Evolutionary conservation across 2,329 filamentous ascomycete species (phyloP).

Genomic region (Fusarium newnesense): DNA sequence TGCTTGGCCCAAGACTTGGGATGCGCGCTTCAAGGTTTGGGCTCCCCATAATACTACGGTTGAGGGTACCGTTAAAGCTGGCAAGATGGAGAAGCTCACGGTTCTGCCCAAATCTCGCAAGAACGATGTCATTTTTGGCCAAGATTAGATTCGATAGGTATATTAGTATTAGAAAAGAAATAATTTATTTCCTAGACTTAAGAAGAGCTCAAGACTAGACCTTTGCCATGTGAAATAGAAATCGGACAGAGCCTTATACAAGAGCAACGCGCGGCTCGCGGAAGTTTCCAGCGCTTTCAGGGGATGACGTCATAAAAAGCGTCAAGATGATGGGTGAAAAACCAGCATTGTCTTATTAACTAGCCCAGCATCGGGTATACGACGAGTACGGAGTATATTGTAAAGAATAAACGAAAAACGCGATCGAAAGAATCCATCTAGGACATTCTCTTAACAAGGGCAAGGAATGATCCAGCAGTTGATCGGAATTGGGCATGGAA

Average conservation of each 20-base stretch:
- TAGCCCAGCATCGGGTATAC: not conserved
- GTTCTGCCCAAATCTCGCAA: not conserved
- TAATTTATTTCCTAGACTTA: not conserved
- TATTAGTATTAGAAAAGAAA: accelerated
- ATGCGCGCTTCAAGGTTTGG: slow-evolving; percentile 1
- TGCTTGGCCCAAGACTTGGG: slow-evolving; percentile 6
- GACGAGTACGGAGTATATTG: not conserved
- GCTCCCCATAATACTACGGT: not conserved
- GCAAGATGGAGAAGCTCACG: not conserved
- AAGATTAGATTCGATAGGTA: not conserved
- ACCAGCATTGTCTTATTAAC: not conserved
- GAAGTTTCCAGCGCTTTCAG: not conserved
- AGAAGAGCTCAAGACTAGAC: too few relatives aligned
- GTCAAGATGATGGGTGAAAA: not conserved
- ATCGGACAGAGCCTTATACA: accelerated
- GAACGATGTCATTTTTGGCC: not conserved
- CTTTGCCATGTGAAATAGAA: accelerated
- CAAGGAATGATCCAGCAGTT: slow-evolving; percentile 33
- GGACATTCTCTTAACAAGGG: not conserved
- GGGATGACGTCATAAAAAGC: not conserved
- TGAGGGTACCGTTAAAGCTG: not conserved
- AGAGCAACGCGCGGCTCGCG: not conserved
- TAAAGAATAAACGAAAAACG: too few relatives aligned
- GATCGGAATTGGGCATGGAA: slow-evolving; percentile 24
- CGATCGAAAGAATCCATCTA: not conserved